Evolutionary conservation across 2,329 filamentous ascomycete genomes (phyloP).

Genomic region (Thyridium curvatum): DNA sequence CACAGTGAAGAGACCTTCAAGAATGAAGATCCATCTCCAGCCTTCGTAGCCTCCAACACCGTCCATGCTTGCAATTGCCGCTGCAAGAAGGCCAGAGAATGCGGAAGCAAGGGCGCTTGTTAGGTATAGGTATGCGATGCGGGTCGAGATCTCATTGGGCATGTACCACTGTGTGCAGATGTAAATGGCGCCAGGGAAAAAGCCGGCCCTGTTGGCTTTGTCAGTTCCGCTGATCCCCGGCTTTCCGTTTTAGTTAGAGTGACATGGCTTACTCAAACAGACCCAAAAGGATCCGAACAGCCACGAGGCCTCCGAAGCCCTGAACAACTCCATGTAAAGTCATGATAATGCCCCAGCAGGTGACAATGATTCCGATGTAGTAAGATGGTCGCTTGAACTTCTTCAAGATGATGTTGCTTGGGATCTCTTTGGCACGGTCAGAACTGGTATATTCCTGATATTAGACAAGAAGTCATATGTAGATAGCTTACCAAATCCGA

Average conservation of each 20-base stretch:
- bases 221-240: no score
- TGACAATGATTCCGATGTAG: slow-evolving; percentile 60
- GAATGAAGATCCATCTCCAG: slow-evolving; percentile 35
- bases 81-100: slow-evolving; percentile 1
- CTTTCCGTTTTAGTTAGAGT: no score
- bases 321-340: slow-evolving; percentile 16
- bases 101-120: neutral
- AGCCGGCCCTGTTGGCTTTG: slow-evolving; percentile 13
- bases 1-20: slow-evolving; percentile 34
- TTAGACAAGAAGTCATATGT: no score
- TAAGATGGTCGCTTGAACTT: slow-evolving; percentile 50
- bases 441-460: no score
- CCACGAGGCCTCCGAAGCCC: slow-evolving; percentile 19
- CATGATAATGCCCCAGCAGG: slow-evolving; percentile 30
- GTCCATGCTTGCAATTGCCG: slow-evolving; percentile 1
- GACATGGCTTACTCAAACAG: slow-evolving; percentile 16
- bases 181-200: slow-evolving; percentile 21
- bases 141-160: slow-evolving; percentile 14
- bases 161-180: slow-evolving; percentile 21
- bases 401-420: slow-evolving; percentile 62
- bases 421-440: slow-evolving; percentile 30
- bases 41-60: slow-evolving; percentile 3
- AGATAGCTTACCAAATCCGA: slow-evolving; percentile 56
- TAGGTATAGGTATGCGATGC: slow-evolving; percentile 1
- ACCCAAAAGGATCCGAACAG: slow-evolving; percentile 21